Conservation (phyloP, 169 alveolate genomes). For the Plasmodium knowlesi region DNA sequence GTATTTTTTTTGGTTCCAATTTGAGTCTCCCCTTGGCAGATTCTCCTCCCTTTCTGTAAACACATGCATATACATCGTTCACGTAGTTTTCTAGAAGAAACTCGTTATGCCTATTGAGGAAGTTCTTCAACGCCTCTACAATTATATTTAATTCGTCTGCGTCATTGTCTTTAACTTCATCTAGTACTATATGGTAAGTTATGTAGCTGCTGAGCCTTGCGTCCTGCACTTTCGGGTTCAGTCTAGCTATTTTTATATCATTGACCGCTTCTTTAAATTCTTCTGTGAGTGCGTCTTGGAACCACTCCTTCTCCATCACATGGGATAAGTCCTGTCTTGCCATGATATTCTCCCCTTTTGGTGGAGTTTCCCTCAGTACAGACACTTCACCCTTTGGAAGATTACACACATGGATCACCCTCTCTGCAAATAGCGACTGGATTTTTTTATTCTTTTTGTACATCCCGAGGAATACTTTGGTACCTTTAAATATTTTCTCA, state of each 20-base stretch:
- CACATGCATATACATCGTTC: constrained; percentile 30
- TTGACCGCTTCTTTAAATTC: constrained; percentile 48
- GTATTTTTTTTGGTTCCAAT: not conserved
- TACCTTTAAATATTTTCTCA: constrained; percentile 17
- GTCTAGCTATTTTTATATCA: constrained; percentile 27
- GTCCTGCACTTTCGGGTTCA: constrained; percentile 15
- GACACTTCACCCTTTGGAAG: not conserved
- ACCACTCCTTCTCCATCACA: not conserved
- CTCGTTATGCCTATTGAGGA: constrained; percentile 43
- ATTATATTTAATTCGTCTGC: not conserved
- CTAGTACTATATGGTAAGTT: constrained; percentile 14
- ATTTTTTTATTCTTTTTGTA: constrained; percentile 28
- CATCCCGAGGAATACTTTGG: constrained; percentile 37
- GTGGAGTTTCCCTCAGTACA: not conserved
- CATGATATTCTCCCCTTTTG: not conserved
- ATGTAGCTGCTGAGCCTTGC: constrained; percentile 46
- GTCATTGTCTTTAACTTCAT: not conserved
- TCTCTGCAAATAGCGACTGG: constrained; percentile 52
- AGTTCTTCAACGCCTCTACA: not conserved
- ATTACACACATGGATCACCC: constrained; percentile 17
- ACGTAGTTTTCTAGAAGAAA: constrained; percentile 50
- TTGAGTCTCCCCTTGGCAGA: not conserved
- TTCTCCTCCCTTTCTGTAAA: not conserved
- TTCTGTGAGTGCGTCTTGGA: not conserved
- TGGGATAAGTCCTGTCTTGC: not conserved